Conservation (phyloP, 352 stramenopile genomes). For the Globisporangium radiosum region DNA sequence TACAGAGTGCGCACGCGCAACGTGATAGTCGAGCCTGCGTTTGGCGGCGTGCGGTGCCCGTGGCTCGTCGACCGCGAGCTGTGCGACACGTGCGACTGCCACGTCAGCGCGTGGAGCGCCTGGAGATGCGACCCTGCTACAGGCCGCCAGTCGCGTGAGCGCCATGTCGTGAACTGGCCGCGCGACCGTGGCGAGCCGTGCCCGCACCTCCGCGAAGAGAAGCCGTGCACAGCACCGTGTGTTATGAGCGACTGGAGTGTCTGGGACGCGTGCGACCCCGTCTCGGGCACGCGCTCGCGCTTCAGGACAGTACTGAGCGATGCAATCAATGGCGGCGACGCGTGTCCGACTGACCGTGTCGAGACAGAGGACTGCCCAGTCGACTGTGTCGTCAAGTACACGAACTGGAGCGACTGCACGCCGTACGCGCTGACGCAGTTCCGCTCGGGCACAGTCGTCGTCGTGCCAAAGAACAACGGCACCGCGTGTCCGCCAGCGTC, state of each 20-base stretch:
- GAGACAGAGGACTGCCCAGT: constrained; percentile 23
- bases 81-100: constrained; percentile 23
- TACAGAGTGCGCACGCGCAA: constrained; percentile 23
- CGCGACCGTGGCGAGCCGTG: constrained; percentile 26
- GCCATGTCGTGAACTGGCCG: constrained; percentile 22
- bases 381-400: constrained; percentile 38
- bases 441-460: constrained; percentile 1
- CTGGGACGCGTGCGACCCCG: constrained; percentile 28
- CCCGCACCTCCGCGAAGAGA: constrained; percentile 19
- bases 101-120: constrained; percentile 25
- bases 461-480: constrained; percentile 2
- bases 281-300: constrained; percentile 15
- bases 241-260: constrained; percentile 22
- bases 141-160: constrained; percentile 26
- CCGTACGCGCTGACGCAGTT: background rate
- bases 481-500: background rate
- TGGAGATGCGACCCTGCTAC: constrained; percentile 29
- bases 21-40: constrained; percentile 16
- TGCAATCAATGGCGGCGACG: constrained; percentile 24
- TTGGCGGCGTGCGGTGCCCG: constrained; percentile 18
- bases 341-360: constrained; percentile 21
- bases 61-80: constrained; percentile 16
- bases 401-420: constrained; percentile 22
- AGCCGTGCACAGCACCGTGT: constrained; percentile 37
- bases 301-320: constrained; percentile 20